Percentiles rank a stretch among this genome's conserved stretches.
These are phyloP conservation scores for Gentiana macrophylla DNA, from an alignment of 257 asterid species.

Conservation along the genomic window DNA sequence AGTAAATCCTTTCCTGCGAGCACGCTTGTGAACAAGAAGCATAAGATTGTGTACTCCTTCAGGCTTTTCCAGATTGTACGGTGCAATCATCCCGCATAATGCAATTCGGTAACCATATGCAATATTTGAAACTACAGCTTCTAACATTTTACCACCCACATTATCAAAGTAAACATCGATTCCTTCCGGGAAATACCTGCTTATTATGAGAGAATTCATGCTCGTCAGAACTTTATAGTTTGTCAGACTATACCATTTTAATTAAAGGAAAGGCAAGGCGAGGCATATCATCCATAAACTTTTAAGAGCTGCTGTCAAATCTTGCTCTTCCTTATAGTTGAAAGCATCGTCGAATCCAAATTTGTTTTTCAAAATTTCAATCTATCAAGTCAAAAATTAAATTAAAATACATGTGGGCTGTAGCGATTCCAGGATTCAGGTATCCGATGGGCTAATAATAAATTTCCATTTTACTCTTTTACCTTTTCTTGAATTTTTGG, in stretches of 20 bases:
- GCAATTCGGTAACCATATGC: neutral
- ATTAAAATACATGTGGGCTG: too few species aligned
- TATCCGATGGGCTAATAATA: too few species aligned
- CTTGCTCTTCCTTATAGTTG: conserved; percentile 27
- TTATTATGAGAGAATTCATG: too few species aligned
- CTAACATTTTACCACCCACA: conserved; percentile 18
- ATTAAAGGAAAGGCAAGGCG: too few species aligned
- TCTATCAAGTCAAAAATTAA: conserved; percentile 5
- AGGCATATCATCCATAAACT: neutral
- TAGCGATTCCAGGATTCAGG: too few species aligned
- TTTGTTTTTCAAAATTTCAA: conserved; percentile 25
- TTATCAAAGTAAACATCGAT: conserved; percentile 14
- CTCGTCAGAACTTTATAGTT: too few species aligned
- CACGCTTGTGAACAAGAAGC: conserved; percentile 8
- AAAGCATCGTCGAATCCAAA: conserved; percentile 27
- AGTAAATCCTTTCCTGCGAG: conserved; percentile 9
- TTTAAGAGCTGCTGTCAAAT: conserved; percentile 16
- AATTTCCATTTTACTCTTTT: too few species aligned
- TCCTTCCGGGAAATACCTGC: conserved; percentile 14
- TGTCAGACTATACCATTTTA: too few species aligned
- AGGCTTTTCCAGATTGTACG: conserved; percentile 11
- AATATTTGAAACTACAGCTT: conserved; percentile 12
- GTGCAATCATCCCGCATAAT: conserved; percentile 14
- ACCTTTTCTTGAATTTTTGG: too few species aligned
- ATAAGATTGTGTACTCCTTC: conserved; percentile 12